Conservation (phyloP, 164 flowering plant species). For the Tetrastigma voinierianum region DNA sequence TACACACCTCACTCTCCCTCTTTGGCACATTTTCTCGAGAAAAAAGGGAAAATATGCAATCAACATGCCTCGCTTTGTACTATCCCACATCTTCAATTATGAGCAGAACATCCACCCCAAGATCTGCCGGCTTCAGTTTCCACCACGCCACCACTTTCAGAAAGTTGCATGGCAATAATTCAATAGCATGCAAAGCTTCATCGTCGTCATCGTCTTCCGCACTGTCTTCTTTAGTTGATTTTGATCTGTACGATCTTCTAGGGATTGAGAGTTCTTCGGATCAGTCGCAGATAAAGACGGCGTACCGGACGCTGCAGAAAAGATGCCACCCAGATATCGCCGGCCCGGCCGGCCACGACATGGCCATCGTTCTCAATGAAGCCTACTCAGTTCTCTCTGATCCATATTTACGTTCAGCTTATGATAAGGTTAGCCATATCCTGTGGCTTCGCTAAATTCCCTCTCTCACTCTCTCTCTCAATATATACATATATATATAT, state of each 20-base stretch:
- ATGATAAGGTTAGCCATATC: slow-evolving; percentile 59
- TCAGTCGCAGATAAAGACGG: slow-evolving; percentile 58
- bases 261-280: slow-evolving; percentile 69
- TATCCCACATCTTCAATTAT: slow-evolving; percentile 18
- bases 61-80: slow-evolving; percentile 23
- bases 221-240: slow-evolving; percentile 36
- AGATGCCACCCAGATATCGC: slow-evolving; percentile 94
- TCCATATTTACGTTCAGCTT: slow-evolving; percentile 58
- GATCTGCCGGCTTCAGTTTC: neutral
- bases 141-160: slow-evolving; percentile 5
- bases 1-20: no score
- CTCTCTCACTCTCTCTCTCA: neutral
- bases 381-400: slow-evolving; percentile 78
- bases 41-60: slow-evolving; percentile 19
- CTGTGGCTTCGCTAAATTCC: neutral
- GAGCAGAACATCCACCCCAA: slow-evolving; percentile 12
- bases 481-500: no score
- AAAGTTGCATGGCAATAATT: slow-evolving; percentile 6
- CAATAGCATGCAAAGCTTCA: slow-evolving; percentile 36
- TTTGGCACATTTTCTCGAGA: no score
- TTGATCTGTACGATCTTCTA: slow-evolving; percentile 85
- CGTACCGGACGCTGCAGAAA: slow-evolving; percentile 81
- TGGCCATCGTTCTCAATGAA: slow-evolving; percentile 90
- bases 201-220: slow-evolving; percentile 16
- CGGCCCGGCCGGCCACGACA: slow-evolving; percentile 83